A percentile compares a stretch with the other conserved stretches of the same genome.
Evolutionary conservation across 139 green algal genomes (phyloP).

Genomic region (Pycnococcus provasolii): DNA sequence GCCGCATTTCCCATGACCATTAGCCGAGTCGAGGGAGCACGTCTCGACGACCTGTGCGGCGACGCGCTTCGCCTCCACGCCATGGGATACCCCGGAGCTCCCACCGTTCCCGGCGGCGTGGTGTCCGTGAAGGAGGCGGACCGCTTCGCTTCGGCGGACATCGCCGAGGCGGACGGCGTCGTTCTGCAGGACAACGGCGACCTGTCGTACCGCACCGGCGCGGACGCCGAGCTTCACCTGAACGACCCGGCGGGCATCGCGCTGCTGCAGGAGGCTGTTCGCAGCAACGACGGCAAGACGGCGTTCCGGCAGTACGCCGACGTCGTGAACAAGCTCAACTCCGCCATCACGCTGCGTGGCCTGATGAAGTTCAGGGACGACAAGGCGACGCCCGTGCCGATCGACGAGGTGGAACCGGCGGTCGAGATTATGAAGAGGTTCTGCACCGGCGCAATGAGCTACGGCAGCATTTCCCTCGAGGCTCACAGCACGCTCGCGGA

Average conservation of each 20-base stretch:
- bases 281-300: slow-evolving; percentile 21
- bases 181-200: too few species aligned
- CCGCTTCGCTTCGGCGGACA: neutral
- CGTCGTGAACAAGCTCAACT: slow-evolving; percentile 62
- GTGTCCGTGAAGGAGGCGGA: neutral
- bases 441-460: slow-evolving; percentile 71
- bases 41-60: slow-evolving; percentile 26
- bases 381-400: slow-evolving; percentile 17
- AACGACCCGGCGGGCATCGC: slow-evolving; percentile 85
- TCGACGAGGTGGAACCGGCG: slow-evolving; percentile 74
- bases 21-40: slow-evolving; percentile 47
- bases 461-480: slow-evolving; percentile 80
- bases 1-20: slow-evolving; percentile 80
- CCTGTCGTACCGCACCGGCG: neutral
- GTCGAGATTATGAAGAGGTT: slow-evolving; percentile 84
- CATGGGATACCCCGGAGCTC: slow-evolving; percentile 40
- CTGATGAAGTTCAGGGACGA: slow-evolving; percentile 69
- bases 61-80: slow-evolving; percentile 65
- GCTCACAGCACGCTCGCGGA: slow-evolving; percentile 77
- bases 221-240: slow-evolving; percentile 68
- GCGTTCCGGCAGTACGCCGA: slow-evolving; percentile 50
- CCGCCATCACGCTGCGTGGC: slow-evolving; percentile 70
- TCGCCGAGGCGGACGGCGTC: too few species aligned
- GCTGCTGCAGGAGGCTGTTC: slow-evolving; percentile 66
- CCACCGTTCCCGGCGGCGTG: slow-evolving; percentile 26